Percentiles rank a stretch among this genome's conserved stretches.
Conservation (phyloP, 2,329 filamentous ascomycete species). For the Arthrocladium fulminans region DNA sequence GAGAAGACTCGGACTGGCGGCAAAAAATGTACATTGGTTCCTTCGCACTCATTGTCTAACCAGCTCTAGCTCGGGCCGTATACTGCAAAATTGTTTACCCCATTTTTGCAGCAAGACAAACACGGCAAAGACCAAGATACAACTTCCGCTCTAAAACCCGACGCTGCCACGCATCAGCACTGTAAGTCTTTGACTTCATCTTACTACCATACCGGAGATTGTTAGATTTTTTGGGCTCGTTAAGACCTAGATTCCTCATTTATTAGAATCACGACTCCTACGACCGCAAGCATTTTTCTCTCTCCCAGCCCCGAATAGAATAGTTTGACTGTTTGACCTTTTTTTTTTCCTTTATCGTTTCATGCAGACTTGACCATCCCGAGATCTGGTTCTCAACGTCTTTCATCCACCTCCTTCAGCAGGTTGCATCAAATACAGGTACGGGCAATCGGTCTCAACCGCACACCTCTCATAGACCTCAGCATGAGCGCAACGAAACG, state of each 20-base stretch:
- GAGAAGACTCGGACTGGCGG: too few species aligned
- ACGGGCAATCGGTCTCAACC: neutral
- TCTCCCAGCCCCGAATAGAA: too few species aligned
- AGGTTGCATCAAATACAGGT: too few species aligned
- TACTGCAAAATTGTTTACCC: neutral
- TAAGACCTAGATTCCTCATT: neutral
- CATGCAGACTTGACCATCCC: neutral
- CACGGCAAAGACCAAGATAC: neutral
- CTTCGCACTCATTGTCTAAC: too few species aligned
- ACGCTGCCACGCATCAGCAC: too few species aligned
- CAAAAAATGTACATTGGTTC: too few species aligned
- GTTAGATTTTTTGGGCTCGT: neutral
- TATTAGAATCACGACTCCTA: neutral
- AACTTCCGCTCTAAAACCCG: too few species aligned
- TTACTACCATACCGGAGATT: too few species aligned
- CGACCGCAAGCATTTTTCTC: too few species aligned
- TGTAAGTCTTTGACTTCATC: neutral
- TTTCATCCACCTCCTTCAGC: neutral
- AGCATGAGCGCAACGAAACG: neutral
- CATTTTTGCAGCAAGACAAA: neutral
- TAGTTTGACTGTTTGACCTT: too few species aligned
- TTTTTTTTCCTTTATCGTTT: neutral
- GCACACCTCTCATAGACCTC: neutral
- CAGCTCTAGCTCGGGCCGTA: too few species aligned
- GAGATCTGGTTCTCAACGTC: neutral